Conservation (phyloP, 257 asterid species). For the Capsicum rhomboideum region DNA sequence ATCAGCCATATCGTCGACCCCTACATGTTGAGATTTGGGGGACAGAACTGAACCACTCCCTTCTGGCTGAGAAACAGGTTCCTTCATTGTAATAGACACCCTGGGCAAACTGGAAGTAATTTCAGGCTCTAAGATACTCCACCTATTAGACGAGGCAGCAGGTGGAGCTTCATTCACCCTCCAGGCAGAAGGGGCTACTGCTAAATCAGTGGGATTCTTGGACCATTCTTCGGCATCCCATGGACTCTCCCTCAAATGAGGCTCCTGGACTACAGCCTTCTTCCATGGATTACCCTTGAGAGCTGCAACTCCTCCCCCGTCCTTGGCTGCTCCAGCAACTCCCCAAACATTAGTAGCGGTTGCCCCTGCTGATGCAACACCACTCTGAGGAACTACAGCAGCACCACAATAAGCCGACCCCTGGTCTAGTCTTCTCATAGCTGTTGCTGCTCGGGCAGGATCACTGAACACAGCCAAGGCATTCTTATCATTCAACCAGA, state of each 20-base stretch:
- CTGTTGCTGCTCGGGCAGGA: slow-evolving; percentile 93
- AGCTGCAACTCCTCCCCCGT: slow-evolving; percentile 24
- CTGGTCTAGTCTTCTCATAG: slow-evolving; percentile 96
- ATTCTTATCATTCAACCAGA: slow-evolving; percentile 94
- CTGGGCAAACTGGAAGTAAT: slow-evolving; percentile 27
- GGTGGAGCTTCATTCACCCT: slow-evolving; percentile 35
- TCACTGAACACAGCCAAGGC: slow-evolving; percentile 91
- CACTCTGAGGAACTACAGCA: slow-evolving; percentile 40
- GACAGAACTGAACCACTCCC: slow-evolving; percentile 9
- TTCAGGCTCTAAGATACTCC: slow-evolving; percentile 61
- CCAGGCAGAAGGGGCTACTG: slow-evolving; percentile 15
- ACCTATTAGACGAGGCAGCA: slow-evolving; percentile 50
- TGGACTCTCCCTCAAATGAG: slow-evolving; percentile 41
- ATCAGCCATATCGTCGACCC: slow-evolving; percentile 24
- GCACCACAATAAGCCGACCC: slow-evolving; percentile 93
- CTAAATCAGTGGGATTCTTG: slow-evolving; percentile 24
- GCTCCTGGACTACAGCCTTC: slow-evolving; percentile 55
- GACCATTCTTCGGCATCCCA: slow-evolving; percentile 76
- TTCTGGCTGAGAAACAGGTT: slow-evolving; percentile 15
- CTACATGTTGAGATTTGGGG: slow-evolving; percentile 16
- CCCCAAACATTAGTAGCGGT: slow-evolving; percentile 57
- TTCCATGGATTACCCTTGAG: slow-evolving; percentile 67
- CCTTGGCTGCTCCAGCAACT: slow-evolving; percentile 28
- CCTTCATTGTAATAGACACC: slow-evolving; percentile 10
- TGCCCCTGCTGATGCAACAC: slow-evolving; percentile 20